phyloP scores from a whole-genome alignment of 148 eudicot species.

The Rhododendron molle region DNA sequence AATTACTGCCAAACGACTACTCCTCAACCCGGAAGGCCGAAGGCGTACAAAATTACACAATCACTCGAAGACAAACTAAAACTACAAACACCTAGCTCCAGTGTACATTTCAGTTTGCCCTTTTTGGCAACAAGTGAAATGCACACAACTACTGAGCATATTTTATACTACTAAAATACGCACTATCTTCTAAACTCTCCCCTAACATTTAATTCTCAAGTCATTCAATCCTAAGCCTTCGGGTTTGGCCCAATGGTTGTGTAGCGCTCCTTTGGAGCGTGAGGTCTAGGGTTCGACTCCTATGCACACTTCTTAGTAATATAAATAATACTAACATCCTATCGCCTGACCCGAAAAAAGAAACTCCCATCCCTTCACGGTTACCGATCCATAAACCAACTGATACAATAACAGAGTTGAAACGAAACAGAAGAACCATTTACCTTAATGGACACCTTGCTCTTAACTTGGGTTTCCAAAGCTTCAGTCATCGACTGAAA shows the following conservation, averaged over 20 bases:
- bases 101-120: background rate
- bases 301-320: background rate
- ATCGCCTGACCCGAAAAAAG: background rate
- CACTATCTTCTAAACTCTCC: background rate
- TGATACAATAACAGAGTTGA: background rate
- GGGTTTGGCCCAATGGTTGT: background rate
- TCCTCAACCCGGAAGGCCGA: background rate
- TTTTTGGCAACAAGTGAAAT: background rate
- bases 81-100: background rate
- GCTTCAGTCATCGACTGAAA: constrained; percentile 97
- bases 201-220: background rate
- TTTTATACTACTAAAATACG: background rate
- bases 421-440: background rate
- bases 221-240: background rate
- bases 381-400: background rate
- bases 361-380: background rate
- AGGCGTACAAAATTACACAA: background rate
- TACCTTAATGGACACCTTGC: constrained; percentile 86
- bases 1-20: background rate
- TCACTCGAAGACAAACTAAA: background rate
- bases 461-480: constrained; percentile 75
- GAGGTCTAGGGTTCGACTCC: background rate
- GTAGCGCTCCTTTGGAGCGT: too few relatives aligned
- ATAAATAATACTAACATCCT: background rate
- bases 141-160: background rate